Conservation (phyloP, 164 flowering plant genomes). For the Magnolia kwangsiensis region DNA sequence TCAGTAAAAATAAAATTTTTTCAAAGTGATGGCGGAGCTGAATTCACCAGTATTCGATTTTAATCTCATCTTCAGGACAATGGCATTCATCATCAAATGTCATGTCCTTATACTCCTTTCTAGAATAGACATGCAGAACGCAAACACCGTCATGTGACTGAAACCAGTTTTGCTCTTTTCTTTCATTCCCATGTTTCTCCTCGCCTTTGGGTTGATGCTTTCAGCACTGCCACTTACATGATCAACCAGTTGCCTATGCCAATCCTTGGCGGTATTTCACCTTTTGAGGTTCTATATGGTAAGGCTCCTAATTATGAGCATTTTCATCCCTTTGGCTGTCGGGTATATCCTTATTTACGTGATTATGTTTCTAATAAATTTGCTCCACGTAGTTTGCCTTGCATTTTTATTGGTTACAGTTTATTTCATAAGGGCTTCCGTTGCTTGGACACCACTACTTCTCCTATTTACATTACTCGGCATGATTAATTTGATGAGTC, state of each 20-base stretch:
- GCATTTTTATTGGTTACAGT: not conserved
- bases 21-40: not conserved
- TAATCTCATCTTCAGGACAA: not conserved
- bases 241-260: not conserved
- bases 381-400: not conserved
- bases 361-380: not conserved
- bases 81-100: constrained; percentile 1
- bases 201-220: not conserved
- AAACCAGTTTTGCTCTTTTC: not conserved
- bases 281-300: not conserved
- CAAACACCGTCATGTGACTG: not conserved
- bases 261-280: not conserved
- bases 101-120: not conserved
- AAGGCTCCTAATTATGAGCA: not conserved
- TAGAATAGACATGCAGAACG: not conserved
- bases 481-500: no score
- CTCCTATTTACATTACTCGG: no score
- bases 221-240: not conserved
- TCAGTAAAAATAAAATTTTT: no score
- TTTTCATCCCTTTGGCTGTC: not conserved
- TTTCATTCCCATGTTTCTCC: not conserved
- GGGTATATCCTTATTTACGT: not conserved
- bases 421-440: not conserved
- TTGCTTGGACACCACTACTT: not conserved
- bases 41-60: not conserved